Evolutionary conservation across 306 rosid genomes (phyloP), one percentile per base, ranked within the genome.

Genomic region (Gynostemma pentaphyllum): DNA sequence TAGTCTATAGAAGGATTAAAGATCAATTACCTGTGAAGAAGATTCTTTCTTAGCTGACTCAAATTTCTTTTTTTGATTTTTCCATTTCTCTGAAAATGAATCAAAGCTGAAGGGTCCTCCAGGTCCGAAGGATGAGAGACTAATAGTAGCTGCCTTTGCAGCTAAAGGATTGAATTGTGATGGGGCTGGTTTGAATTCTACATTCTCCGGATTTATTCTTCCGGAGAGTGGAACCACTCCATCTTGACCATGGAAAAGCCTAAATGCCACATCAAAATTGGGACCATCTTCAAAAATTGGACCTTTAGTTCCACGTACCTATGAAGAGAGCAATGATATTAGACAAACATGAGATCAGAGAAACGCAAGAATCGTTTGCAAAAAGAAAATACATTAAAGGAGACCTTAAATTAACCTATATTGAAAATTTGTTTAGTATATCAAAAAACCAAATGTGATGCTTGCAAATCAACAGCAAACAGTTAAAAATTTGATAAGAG

Each of bases 211-310:
- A 72, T 19, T 81, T 68, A 65, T 78, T 73, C 87, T 79, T 70
- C 72, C 88, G 45, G 92, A 77, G 29, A 92, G 82, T 64, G 98
- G 98, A 47, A 92, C 98, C 23, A 92, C 95, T 24, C 98, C 98
- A n/a, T 92, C 94, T 29, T 66, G 76, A 62, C 98, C 98, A 72
- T 92, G 98, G 63, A 92, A 92, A 74, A 92, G 95, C 80, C 89
- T 86, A 73, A 88, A 92, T 51, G 98, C 94, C 87, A 73, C 72
- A 54, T 92, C 95, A 82, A 92, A 92, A 78, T 88, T 86, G 74
- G 98, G 98, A 56, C 87, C 96, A 78, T 92, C 98, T 81, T 88
- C 96, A 72, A 92, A 92, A 82, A 92, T 88, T 70, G 98, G 98
- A 72, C 98, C 98, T 82, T 86, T 88, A 57, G 84, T 70, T 68